These are phyloP conservation scores for Fraxinus platypoda DNA, from an alignment of 305 asterid species.

Conservation along the genomic window DNA sequence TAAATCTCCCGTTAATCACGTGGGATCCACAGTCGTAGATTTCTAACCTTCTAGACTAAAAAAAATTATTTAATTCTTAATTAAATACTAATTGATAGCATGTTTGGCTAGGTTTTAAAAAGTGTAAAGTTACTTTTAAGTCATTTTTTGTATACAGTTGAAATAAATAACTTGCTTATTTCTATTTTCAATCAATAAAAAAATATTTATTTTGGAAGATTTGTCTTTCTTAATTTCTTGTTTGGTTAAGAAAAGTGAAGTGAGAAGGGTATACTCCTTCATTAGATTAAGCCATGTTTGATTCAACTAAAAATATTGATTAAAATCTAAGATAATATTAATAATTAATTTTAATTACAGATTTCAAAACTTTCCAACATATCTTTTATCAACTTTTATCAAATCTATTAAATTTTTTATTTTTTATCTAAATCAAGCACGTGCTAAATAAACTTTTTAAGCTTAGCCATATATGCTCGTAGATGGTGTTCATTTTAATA, in stretches of 20 bases:
- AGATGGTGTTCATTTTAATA: no score
- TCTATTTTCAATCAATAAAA: no score
- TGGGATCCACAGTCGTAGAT: constrained; percentile 17
- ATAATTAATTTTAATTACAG: no score
- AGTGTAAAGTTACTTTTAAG: no score
- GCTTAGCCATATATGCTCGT: not conserved
- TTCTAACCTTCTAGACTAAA: constrained; percentile 1
- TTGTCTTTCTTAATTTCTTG: not conserved
- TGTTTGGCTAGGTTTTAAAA: not conserved
- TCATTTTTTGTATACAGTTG: not conserved
- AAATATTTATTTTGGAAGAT: no score
- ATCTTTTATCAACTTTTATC: no score
- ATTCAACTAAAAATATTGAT: not conserved
- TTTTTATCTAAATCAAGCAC: no score
- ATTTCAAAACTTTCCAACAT: no score
- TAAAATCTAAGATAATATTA: no score
- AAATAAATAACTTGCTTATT: no score
- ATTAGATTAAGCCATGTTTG: not conserved
- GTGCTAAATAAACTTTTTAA: not conserved
- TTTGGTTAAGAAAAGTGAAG: not conserved
- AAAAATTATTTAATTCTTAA: not conserved
- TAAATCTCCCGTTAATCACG: constrained; percentile 17
- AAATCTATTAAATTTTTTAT: no score
- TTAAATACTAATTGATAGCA: not conserved
- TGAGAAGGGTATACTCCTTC: not conserved